Conservation (phyloP, 257 asterid species). For the Nyctanthes arbortristis region DNA sequence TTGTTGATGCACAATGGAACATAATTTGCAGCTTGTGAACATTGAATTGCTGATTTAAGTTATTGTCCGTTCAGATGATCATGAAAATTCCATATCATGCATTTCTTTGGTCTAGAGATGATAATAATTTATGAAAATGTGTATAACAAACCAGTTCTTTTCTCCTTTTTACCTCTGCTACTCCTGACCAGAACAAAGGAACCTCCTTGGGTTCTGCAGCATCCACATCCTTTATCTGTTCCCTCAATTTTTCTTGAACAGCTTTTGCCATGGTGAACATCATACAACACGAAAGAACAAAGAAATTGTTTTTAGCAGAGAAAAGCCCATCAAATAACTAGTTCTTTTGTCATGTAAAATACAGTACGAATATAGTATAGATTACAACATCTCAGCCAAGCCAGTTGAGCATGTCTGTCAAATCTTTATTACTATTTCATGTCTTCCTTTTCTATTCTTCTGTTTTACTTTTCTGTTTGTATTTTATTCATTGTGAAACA, state of each 20-base stretch:
- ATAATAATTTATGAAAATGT: too few species aligned
- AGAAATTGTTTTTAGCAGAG: background rate
- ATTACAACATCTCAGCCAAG: background rate
- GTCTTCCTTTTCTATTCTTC: background rate
- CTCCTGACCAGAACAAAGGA: conserved; percentile 69
- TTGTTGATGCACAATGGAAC: background rate
- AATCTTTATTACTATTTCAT: background rate
- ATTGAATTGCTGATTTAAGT: conserved; percentile 5
- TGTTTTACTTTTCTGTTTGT: background rate
- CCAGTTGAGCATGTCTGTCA: background rate
- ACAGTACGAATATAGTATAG: background rate
- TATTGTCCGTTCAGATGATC: background rate
- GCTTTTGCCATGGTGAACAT: conserved; percentile 46
- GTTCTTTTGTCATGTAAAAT: background rate
- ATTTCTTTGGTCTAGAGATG: too few species aligned
- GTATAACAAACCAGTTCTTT: background rate
- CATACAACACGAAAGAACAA: conserved; percentile 18
- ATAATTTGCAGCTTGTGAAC: background rate
- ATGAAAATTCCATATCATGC: conserved; percentile 1
- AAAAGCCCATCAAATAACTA: background rate
- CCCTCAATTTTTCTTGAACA: conserved; percentile 63
- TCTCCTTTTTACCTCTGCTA: conserved; percentile 77
- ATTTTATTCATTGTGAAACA: background rate
- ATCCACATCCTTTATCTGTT: conserved; percentile 75
- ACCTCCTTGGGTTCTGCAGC: conserved; percentile 69